Base-by-base conservation (phyloP, 129 eudicot genomes). In the Lonicera japonica region DNA sequence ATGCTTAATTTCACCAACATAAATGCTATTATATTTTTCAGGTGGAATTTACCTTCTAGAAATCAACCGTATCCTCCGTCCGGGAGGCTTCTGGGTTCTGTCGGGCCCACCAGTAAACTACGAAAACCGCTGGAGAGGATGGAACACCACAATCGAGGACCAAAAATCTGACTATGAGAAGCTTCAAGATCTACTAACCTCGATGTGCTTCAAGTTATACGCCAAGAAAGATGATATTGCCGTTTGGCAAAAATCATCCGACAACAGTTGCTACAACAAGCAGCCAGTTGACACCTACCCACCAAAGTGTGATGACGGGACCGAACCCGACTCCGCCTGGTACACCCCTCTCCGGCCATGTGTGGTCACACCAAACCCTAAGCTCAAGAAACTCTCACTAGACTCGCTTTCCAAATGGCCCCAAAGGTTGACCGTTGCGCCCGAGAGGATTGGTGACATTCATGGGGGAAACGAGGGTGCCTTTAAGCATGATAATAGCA, bases 41-140 rank as follows among this genome's bases (percentile, higher is more conserved):
- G 98, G 98, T 78, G 98, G 98, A 68, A 62, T 91, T 56, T 87
- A 87, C 74, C 98, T 91, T 70, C 74, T 91, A 53, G 96, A 91
- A 77, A 73, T 91, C 45, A 79, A 84, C 70, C 86, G 98, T 23
- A 87, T 91, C 41, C 98, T 91, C 25, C 84, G 96, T 16, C 96
- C 98, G 0, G 98, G 98, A 16, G 98, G 98, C 50, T 91, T 91
- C 66, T 91, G 98, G 96, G 88, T 87, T 58, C 94, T 87, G 23
- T 91, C 96, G 0, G 96, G 98, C 11, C 98, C 98, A 0, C 98
- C 96, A 0, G 95, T 91, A 21, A 38, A 91, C 80, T 87, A 87
- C 25, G 86, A 87, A 48, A 84, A 82, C 59, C 85, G 80, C 1
- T 91, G 98, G 98, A 79, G 80, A 83, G 98, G 96, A 19, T 91